A percentile compares a stretch with the other conserved stretches of the same genome.
These are phyloP conservation scores for Trypanosoma rangeli DNA, from an alignment of 208 protist species.

Conservation along the genomic window DNA sequence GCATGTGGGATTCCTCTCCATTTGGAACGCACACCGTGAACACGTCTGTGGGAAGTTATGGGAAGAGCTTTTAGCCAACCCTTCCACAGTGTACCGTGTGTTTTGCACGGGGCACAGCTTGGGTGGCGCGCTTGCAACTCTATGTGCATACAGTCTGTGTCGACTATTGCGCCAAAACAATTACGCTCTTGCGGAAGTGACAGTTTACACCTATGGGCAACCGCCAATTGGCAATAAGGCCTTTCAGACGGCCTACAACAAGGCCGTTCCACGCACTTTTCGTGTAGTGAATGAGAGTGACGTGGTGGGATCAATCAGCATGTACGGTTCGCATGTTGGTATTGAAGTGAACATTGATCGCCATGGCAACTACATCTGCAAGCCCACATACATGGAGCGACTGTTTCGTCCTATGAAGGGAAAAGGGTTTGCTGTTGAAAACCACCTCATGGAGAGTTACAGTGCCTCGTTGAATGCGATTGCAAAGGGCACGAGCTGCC, in stretches of 20 bases:
- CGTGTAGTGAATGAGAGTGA: constrained; percentile 91
- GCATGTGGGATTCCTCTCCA: constrained; percentile 81
- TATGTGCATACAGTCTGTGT: constrained; percentile 84
- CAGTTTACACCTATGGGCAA: constrained; percentile 91
- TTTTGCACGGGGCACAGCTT: constrained; percentile 89
- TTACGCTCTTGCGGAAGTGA: constrained; percentile 76
- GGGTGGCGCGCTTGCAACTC: constrained; percentile 83
- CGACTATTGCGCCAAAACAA: constrained; percentile 41
- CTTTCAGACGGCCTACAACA: constrained; percentile 78
- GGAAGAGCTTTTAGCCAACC: constrained; percentile 37
- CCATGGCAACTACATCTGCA: constrained; percentile 88
- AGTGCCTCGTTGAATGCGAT: constrained; percentile 69
- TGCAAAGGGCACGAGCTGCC: constrained; percentile 43
- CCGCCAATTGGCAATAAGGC: constrained; percentile 80
- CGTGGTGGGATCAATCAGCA: constrained; percentile 56
- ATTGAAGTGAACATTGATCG: constrained; percentile 88
- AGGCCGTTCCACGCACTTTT: constrained; percentile 79
- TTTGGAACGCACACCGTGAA: constrained; percentile 76
- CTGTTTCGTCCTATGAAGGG: constrained; percentile 76
- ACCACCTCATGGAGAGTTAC: constrained; percentile 79
- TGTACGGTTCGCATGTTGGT: constrained; percentile 81
- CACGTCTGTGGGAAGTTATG: constrained; percentile 51
- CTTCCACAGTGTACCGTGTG: constrained; percentile 63
- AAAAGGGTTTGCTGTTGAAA: constrained; percentile 58
- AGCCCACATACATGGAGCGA: constrained; percentile 88